These are phyloP conservation scores for Ascochyta koolunga DNA, from an alignment of 2,329 filamentous ascomycete genomes.

Conservation along the genomic window DNA sequence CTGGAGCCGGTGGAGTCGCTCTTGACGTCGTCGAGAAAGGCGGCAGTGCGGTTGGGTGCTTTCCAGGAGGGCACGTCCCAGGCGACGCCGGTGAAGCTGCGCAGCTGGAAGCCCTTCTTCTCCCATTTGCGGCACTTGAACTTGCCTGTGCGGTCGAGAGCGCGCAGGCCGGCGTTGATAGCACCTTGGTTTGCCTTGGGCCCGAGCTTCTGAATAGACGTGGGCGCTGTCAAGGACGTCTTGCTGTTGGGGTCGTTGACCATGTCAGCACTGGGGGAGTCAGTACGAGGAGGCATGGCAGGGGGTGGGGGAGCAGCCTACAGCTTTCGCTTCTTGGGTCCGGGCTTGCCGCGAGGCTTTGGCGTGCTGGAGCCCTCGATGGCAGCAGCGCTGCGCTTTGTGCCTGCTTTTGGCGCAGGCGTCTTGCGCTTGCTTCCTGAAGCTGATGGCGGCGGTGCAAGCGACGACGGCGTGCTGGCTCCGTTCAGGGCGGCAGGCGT, in stretches of 20 bases:
- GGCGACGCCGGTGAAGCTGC: constrained; percentile 86
- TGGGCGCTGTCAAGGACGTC: constrained; percentile 49
- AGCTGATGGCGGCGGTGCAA: constrained; percentile 55
- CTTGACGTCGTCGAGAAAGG: constrained; percentile 66
- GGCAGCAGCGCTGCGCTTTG: constrained; percentile 62
- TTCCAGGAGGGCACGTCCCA: constrained; percentile 88
- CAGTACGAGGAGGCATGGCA: constrained; percentile 21
- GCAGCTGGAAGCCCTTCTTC: constrained; percentile 80
- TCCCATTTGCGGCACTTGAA: constrained; percentile 87
- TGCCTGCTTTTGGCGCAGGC: constrained; percentile 70
- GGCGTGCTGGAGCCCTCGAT: constrained; percentile 60
- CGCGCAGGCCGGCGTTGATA: constrained; percentile 94
- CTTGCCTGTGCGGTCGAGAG: constrained; percentile 88
- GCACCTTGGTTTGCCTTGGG: constrained; percentile 96
- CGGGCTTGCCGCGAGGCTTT: constrained; percentile 84
- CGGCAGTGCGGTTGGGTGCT: constrained; percentile 66
- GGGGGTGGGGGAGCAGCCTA: constrained; percentile 57
- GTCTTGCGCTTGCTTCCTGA: constrained; percentile 76
- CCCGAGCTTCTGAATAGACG: constrained; percentile 77
- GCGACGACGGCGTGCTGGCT: constrained; percentile 44
- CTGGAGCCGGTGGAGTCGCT: constrained; percentile 62
- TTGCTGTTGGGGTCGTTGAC: constrained; percentile 52
- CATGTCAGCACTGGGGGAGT: constrained; percentile 54
- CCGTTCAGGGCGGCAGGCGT: constrained; percentile 44
- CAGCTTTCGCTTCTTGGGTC: constrained; percentile 92